Base-by-base conservation (phyloP, 2,329 filamentous ascomycete genomes). In the Chrysoporthe austroafricana region DNA sequence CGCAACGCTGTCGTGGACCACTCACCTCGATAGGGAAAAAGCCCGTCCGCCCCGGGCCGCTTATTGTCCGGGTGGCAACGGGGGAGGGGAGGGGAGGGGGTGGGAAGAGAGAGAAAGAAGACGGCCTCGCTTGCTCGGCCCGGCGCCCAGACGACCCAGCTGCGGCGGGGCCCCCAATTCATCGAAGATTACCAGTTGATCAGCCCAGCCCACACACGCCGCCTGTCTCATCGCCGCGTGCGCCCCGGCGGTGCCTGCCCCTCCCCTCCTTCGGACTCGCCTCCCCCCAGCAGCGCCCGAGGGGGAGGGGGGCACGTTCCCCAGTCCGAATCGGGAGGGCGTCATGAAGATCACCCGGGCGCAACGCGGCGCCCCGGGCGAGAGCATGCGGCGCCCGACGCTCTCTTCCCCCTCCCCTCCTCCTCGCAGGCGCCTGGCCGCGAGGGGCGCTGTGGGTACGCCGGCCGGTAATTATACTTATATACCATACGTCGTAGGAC, bases 271-370 rank as follows among this genome's bases (percentile, higher is more conserved):
- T 57, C 54, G 50, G 50, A 32, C 26, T 54, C 50, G 50, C 50
- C 54, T 57, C 13, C 34, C 54, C 34, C 21, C 26, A 32, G 21
- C 50, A 16, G 7, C 46, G 21, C 48, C 18, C 26, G 21, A 52
- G 48, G 32, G 32, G 21, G 48, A 21, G 48, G 48, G 21, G 48
- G n/a, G 21, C 21, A 13, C 26, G 21, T 54, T 34, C 34, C 54
- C 54, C 54, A 36, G 34, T 39, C 54, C 34, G 16, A 39, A 57
- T 57, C 34, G 54, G 54, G 54, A 13, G 54, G 14, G 39, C 54
- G 34, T 39, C 54, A 39, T 57, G 54, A 57, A 57, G 32, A 57
- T 57, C 54, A 34, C 32, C 54, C 34, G 32, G 54, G 16, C 8
- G 21, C 14, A 54, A 21, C 48, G 26, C 21, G 48, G 48, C n/a